Conservation (phyloP, 257 asterid species). For the Solanum pennellii region DNA sequence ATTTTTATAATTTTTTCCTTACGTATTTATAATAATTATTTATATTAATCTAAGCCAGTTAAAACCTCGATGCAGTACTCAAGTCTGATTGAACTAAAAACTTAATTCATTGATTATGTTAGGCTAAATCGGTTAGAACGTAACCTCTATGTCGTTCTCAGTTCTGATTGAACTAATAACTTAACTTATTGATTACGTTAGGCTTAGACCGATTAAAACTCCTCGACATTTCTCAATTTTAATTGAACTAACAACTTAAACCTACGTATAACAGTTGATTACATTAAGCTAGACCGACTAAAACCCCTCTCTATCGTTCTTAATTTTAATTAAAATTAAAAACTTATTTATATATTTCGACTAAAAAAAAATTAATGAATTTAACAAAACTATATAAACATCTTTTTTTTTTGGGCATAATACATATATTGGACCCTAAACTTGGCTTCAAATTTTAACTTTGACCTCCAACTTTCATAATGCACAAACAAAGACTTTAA, state of each 20-base stretch:
- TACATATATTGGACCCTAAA: too few species aligned
- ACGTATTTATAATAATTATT: not conserved
- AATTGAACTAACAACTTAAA: not conserved
- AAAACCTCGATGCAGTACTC: not conserved
- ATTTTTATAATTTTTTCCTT: not conserved
- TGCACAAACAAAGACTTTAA: too few species aligned
- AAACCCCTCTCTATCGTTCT: not conserved
- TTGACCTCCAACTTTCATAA: too few species aligned
- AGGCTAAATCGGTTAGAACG: not conserved
- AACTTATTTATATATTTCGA: not conserved
- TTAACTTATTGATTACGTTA: not conserved
- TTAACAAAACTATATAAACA: not conserved
- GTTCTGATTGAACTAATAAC: not conserved
- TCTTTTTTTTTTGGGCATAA: not conserved
- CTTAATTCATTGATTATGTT: not conserved
- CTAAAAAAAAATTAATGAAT: not conserved
- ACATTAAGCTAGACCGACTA: not conserved
- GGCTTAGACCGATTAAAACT: not conserved
- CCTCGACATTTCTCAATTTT: fast-evolving
- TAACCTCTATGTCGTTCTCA: not conserved
- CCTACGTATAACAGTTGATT: not conserved
- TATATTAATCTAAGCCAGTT: not conserved
- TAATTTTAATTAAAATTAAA: not conserved
- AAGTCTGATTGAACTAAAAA: not conserved
- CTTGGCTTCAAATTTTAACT: too few species aligned